Evolutionary conservation across 306 rosid genomes (phyloP), one percentile per base, ranked within the genome.

Genomic region (Datisca glomerata): DNA sequence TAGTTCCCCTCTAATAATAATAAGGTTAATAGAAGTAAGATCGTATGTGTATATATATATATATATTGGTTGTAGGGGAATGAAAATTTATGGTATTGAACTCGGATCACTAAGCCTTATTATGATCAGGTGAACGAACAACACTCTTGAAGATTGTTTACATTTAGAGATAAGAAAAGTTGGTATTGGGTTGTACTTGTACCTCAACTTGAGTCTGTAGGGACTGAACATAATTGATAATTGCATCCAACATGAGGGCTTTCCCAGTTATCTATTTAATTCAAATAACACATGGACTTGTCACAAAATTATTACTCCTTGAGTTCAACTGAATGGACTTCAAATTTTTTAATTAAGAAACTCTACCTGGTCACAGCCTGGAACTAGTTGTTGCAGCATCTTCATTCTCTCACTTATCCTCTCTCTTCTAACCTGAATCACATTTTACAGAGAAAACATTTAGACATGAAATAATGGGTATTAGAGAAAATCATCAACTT

Each of bases 171-270:
- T n/a, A n/a, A n/a, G n/a, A n/a, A n/a, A n/a, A n/a, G n/a, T n/a
- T n/a, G n/a, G n/a, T n/a, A n/a, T n/a, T n/a, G n/a, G n/a, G n/a
- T n/a, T n/a, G n/a, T n/a, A n/a, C n/a, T n/a, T 28, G 45, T 72
- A 86, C 96, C 96, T 86, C 96, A 8, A 86, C 87, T 86, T 79
- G 96, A 79, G 73, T 76, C 40, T 86, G 96, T 57, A 86, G 68
- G 74, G 94, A 81, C 75, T n/a, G n/a, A n/a, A n/a, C n/a, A n/a
- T n/a, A n/a, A n/a, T n/a, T n/a, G n/a, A n/a, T n/a, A n/a, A n/a
- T 81, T 61, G 81, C 92, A 21, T 86, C 96, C 74, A 86, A 71
- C 93, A 86, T 72, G 53, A 73, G 79, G 74, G 96, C 94, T 72
- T 84, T 86, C 32, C 94, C 96, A 20, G 86, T 68, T 49, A 81